These are phyloP conservation scores for Rhynchospora tenuis DNA, from an alignment of 176 grass and related monocot species.

Conservation along the genomic window DNA sequence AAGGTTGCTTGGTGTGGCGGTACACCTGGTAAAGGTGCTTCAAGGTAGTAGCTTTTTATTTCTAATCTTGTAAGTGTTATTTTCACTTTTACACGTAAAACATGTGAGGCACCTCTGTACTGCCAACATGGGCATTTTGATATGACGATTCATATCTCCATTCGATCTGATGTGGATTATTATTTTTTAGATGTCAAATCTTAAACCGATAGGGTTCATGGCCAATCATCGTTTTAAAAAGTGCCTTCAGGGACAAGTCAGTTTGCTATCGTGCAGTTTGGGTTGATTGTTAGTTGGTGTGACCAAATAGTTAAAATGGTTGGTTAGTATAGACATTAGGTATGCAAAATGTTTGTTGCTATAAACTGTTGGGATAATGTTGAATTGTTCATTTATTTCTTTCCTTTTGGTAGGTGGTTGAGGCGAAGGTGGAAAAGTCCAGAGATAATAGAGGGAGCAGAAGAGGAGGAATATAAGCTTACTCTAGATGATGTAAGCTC, in stretches of 20 bases:
- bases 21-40: conserved; percentile 66
- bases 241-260: background rate
- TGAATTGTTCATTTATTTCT: background rate
- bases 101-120: background rate
- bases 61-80: background rate
- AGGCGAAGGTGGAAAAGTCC: conserved; percentile 68
- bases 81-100: background rate
- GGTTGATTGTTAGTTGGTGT: background rate
- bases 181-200: background rate
- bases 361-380: background rate
- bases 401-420: conserved; percentile 57
- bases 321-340: background rate
- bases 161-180: background rate
- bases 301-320: background rate
- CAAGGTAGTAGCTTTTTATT: conserved; percentile 53
- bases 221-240: background rate
- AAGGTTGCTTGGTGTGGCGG: conserved; percentile 97
- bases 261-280: background rate
- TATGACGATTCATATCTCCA: background rate
- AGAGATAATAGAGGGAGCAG: conserved; percentile 60
- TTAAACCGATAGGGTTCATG: background rate
- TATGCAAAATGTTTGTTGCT: background rate
- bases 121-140: conserved; percentile 1
- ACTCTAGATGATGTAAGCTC: conserved; percentile 77
- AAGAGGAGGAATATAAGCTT: conserved; percentile 69